Evolutionary conservation across 192 early-diverging fungal genomes (phyloP), one percentile per base, ranked within the genome.

Genomic region (Coemansia sp.): DNA sequence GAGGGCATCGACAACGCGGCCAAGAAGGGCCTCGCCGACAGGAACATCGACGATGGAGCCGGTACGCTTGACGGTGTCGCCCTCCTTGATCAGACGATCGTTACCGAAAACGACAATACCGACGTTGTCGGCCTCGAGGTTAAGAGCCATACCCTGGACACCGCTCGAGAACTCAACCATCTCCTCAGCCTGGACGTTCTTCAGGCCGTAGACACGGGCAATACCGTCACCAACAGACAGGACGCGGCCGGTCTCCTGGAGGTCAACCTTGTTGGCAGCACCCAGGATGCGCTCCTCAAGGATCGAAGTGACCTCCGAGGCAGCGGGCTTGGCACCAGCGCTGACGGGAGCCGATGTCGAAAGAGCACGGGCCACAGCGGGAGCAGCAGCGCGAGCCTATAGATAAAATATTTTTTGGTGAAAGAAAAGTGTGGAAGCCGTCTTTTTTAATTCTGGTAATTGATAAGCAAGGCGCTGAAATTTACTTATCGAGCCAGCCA

Each of bases 41-140:
- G 95, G 94, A 39, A 98, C 95, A 77, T 98, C 97, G 75, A 97
- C 97, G 84, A 98, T 98, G 67, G 90, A 87, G 72, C 94, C 93
- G 64, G 97, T 98, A 85, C 97, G 93, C 86, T 95, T 96, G 83
- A 97, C 95, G 57, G 93, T 97, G 82, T 98, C 97, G 67, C 97
- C 97, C 84, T 99, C 97, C 84, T 96, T 95, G 87, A 99, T 98
- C 70, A 95, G 87, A 90, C 95, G 92, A 85, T 99, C 97, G 89
- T 97, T 99, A 90, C 95, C 95, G 78, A 99, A 97, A 32, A 99
- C 93, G 85, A 99, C 97, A 85, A 99, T 91, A 98, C 97, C 97
- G 82, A 99, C 97, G 83, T 99, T 98, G 85, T 99, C 97, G 36
- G 95, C 85, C 82, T 99, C 97, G 87, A 99, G 90, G 88, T 99